A percentile compares a stretch with the other conserved stretches of the same genome.
Conservation (phyloP, 495 filamentous ascomycete genomes). For the Neurospora tetraspora region DNA sequence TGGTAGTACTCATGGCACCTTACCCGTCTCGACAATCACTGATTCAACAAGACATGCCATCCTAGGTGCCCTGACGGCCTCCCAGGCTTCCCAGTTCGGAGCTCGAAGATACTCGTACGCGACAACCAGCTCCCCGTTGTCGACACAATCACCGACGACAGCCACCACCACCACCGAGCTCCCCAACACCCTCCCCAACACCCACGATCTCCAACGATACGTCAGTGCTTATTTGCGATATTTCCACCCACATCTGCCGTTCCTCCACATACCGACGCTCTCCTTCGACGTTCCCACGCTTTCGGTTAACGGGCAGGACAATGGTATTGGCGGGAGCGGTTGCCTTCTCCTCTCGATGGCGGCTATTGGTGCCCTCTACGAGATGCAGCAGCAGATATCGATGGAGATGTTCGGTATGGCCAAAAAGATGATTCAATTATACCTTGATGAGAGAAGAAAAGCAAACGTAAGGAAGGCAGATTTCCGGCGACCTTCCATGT, state of each 20-base stretch:
- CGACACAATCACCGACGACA: conserved; percentile 40
- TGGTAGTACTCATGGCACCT: conserved; percentile 47
- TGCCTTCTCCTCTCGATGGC: conserved; percentile 93
- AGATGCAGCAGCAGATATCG: conserved; percentile 67
- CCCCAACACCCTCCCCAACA: conserved; percentile 59
- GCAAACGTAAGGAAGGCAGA: conserved; percentile 76
- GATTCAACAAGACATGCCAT: conserved; percentile 87
- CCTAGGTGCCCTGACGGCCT: conserved; percentile 58
- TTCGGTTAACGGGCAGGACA: conserved; percentile 50
- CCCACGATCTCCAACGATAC: conserved; percentile 86
- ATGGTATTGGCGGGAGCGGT: conserved; percentile 70
- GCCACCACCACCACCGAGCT: conserved; percentile 39
- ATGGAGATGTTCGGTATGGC: conserved; percentile 86
- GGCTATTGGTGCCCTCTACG: conserved; percentile 91
- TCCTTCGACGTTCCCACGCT: conserved; percentile 75
- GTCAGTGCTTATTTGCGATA: conserved; percentile 86
- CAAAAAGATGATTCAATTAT: conserved; percentile 89
- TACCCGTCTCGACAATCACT: conserved; percentile 64
- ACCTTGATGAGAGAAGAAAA: conserved; percentile 86
- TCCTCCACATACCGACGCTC: conserved; percentile 85
- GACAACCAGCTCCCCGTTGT: conserved; percentile 53
- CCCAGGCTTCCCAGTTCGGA: conserved; percentile 63
- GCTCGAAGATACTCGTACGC: conserved; percentile 70
- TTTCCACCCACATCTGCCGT: conserved; percentile 91
- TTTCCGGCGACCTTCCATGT: conserved; percentile 47